phyloP scores from a whole-genome alignment of 1,139 yeast species.

The Magnusiomyces suaveolens region DNA sequence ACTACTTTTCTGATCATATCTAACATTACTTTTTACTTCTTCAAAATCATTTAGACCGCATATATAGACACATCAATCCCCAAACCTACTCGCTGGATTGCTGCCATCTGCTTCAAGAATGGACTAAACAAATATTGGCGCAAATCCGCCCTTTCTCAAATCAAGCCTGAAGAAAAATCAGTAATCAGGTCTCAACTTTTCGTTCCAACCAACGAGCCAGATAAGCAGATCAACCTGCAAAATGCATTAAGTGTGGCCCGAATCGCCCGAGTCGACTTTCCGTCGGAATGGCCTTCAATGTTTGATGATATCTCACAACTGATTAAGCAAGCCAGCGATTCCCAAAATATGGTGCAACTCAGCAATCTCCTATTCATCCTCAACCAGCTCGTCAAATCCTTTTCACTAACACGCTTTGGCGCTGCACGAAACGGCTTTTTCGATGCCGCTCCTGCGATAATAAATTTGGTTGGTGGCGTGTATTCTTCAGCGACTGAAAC shows the following conservation, averaged over 20 bases:
- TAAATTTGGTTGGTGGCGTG: conserved; percentile 49
- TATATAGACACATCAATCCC: conserved; percentile 52
- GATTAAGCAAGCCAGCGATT: conserved; percentile 35
- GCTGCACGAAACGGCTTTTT: conserved; percentile 73
- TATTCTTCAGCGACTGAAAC: conserved; percentile 51
- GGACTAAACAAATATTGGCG: conserved; percentile 83
- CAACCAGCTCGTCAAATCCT: conserved; percentile 65
- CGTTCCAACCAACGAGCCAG: conserved; percentile 53
- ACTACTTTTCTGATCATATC: neutral
- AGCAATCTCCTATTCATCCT: conserved; percentile 57
- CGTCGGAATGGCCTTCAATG: conserved; percentile 72
- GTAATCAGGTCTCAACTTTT: conserved; percentile 54
- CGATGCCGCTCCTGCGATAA: conserved; percentile 52
- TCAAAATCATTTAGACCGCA: conserved; percentile 27
- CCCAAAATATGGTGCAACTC: conserved; percentile 42
- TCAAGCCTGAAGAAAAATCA: conserved; percentile 53
- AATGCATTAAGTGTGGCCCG: conserved; percentile 74
- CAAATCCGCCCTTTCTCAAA: conserved; percentile 38
- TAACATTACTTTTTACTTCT: neutral
- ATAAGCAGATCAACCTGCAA: conserved; percentile 65
- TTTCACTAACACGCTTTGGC: conserved; percentile 74
- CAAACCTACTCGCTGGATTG: conserved; percentile 70
- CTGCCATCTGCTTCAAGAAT: conserved; percentile 79
- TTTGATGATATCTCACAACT: conserved; percentile 54
- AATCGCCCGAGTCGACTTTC: conserved; percentile 77